Conservation (phyloP, 2,329 filamentous ascomycete genomes). For the Botrytis paeoniae region DNA sequence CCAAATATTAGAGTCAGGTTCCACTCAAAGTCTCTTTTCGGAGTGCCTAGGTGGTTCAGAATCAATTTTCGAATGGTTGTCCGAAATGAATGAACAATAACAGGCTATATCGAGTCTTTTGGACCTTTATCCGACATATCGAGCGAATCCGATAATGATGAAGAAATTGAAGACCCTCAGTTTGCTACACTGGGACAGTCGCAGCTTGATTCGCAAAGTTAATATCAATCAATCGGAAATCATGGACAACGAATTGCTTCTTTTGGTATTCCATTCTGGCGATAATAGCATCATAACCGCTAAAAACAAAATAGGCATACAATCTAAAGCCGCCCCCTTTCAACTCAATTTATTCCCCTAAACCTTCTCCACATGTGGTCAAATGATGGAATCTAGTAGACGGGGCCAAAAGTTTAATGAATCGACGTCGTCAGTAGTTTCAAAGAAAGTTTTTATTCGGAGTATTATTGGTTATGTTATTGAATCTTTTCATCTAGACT, state of each 20-base stretch:
- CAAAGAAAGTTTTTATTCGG: neutral
- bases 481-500: neutral
- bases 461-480: neutral
- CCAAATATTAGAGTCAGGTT: neutral
- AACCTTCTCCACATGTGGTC: neutral
- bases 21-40: neutral
- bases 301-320: neutral
- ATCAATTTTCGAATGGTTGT: neutral
- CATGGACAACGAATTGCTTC: neutral
- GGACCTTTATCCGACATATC: neutral
- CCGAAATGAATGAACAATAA: neutral
- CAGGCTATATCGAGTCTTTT: neutral
- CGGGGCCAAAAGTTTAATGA: neutral
- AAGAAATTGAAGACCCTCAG: neutral
- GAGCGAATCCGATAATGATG: too few relatives aligned
- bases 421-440: conserved; percentile 1
- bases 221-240: neutral
- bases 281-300: neutral
- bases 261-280: neutral
- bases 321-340: neutral
- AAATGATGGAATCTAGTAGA: neutral
- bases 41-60: neutral
- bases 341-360: neutral
- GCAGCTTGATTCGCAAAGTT: neutral
- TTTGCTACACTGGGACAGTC: neutral